Conservation (phyloP, 163 green algal genomes). For the Prototheca wickerhamii region DNA sequence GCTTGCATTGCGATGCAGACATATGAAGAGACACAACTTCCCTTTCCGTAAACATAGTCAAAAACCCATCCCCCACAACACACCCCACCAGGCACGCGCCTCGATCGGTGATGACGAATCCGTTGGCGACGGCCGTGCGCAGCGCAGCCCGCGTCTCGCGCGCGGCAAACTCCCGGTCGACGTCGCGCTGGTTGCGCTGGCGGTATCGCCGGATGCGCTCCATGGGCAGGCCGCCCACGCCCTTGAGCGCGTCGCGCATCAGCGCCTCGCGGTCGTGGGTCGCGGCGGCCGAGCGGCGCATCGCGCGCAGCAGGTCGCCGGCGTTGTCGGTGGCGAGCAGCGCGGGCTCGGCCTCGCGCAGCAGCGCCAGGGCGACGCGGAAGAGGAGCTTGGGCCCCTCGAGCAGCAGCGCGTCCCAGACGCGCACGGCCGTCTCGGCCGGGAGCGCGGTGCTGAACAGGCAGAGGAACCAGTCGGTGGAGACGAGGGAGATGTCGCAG, state of each 20-base stretch:
- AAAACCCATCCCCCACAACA: no score
- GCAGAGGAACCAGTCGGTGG: slow-evolving; percentile 73
- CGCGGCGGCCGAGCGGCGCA: slow-evolving; percentile 32
- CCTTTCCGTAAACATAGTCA: no score
- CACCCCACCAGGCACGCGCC: no score
- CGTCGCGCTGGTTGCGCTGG: slow-evolving; percentile 39
- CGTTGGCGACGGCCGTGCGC: slow-evolving; percentile 11
- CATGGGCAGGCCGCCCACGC: slow-evolving; percentile 74
- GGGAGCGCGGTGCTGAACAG: slow-evolving; percentile 58
- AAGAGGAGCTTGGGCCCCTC: slow-evolving; percentile 81
- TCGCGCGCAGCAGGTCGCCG: slow-evolving; percentile 55
- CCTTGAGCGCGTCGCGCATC: slow-evolving; percentile 69
- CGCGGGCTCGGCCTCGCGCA: slow-evolving; percentile 54
- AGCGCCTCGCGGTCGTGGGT: slow-evolving; percentile 67
- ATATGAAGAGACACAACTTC: no score
- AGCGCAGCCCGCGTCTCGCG: slow-evolving; percentile 22
- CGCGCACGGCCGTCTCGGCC: slow-evolving; percentile 47
- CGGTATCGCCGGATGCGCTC: slow-evolving; percentile 56
- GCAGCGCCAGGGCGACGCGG: slow-evolving; percentile 63
- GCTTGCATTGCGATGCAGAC: no score
- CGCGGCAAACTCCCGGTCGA: slow-evolving; percentile 35
- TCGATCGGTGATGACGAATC: no score
- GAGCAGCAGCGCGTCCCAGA: slow-evolving; percentile 74
- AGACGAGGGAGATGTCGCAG: slow-evolving; percentile 73
- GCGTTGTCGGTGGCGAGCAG: slow-evolving; percentile 49